Evolutionary conservation across 768 basidiomycete genomes (phyloP), one percentile per base, ranked within the genome.

Genomic region (Serpula lacrymans): DNA sequence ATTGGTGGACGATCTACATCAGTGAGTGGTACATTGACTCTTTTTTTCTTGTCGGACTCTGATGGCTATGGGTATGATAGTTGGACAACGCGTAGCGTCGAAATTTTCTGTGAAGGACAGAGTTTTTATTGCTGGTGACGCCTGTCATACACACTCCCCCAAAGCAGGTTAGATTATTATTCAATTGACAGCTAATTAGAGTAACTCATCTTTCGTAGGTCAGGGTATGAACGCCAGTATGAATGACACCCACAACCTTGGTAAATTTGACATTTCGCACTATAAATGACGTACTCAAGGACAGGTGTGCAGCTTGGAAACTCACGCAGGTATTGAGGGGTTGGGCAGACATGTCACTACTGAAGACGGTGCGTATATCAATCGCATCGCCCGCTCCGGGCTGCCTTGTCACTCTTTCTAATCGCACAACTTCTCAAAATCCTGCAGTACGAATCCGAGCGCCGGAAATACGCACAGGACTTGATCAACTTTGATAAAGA

Each of bases 221-320:
- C 84, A 87, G 55, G 84, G 82, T 9, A 81, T 84, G 83, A 84
- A 85, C 49, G 84, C 82, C 6, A 79, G 80, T 46, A 85, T 86
- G 78, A 79, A 77, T 35, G 85, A 87, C 52, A 72, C 79, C 13
- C 84, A 84, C 46, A 87, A 87, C 51, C 70, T 88, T 17, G 73
- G 80, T 74, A 44, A 30, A 60, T 43, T 5, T 28, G 8, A 5
- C 21, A 3, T 13, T 3, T 14, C 8, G 3, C 25, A 5, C n/a
- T 9, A 41, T 21, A 9, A 2, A 12, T 9, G 12, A 24, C 20
- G 3, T 39, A 29, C 27, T 14, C 14, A n/a, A n/a, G n/a, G n/a
- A n/a, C n/a, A n/a, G n/a, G n/a, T n/a, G n/a, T 27, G 20, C 33
- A 63, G 70, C 64, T 3, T 77, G 75, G 75, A 77, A 77, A 43